These are phyloP conservation scores for Syzygium syzygioides DNA, from an alignment of 441 rosid genomes.

Conservation along the genomic window DNA sequence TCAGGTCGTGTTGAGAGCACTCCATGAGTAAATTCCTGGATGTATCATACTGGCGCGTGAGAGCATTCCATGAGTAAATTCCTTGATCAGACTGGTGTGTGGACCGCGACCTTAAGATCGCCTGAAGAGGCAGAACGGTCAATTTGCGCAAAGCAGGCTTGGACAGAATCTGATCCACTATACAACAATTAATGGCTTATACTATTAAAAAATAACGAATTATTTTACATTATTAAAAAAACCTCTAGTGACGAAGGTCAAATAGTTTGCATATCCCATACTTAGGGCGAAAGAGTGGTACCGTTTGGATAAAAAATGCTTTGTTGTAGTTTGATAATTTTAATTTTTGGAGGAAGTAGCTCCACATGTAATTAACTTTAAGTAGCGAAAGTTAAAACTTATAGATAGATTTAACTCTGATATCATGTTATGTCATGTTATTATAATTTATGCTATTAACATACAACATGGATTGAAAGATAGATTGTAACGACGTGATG, in stretches of 20 bases:
- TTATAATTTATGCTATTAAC: not conserved
- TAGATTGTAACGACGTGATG: not conserved
- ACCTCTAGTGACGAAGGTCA: not conserved
- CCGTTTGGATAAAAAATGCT: not conserved
- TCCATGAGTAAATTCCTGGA: no score
- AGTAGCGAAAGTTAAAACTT: not conserved
- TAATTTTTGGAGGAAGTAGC: not conserved
- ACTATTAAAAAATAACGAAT: not conserved
- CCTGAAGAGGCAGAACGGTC: not conserved
- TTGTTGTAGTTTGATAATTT: not conserved
- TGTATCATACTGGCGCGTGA: no score
- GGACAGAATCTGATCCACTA: not conserved
- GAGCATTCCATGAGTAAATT: not conserved
- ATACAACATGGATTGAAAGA: not conserved
- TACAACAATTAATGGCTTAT: not conserved
- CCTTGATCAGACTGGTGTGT: not conserved
- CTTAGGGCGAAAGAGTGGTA: not conserved
- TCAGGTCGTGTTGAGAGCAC: not conserved
- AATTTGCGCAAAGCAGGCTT: not conserved
- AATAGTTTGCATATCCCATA: not conserved
- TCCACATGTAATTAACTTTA: not conserved
- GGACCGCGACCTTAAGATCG: not conserved
- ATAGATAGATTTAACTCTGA: not conserved
- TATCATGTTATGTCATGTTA: not conserved
- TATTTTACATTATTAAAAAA: not conserved